Base-by-base conservation (phyloP, 305 asterid species). In the Rubia tinctorum region DNA sequence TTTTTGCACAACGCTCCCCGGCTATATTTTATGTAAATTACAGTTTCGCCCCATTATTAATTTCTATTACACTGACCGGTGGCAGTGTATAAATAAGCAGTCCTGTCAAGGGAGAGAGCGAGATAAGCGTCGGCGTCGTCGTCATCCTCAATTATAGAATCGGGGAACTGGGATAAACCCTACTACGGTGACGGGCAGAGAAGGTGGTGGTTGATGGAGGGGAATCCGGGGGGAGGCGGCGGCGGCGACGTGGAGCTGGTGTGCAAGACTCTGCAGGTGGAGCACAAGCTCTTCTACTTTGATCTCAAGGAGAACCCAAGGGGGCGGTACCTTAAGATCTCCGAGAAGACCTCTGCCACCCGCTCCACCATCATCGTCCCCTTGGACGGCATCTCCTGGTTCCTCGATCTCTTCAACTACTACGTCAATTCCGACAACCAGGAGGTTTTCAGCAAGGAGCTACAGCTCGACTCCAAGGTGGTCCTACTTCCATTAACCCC, bases 241-340 rank as follows among this genome's bases (percentile, higher is more conserved):
- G 93, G 90, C 8, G 96, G 94, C 72, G 98, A 93, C 73, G 95
- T 86, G 66, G 98, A 93, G 81, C 80, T 93, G 82, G 78, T 91
- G 39, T 87, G 97, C 85, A 94, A 91, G 81, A 94, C 97, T 3
- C 80, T 94, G 78, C 98, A 94, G 85, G 97, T 91, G 62, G 98
- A 91, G 80, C 97, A 94, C 90, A 94, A 94, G 85, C 88, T 93
- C 14, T 93, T 91, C 87, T 93, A 93, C 85, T 93, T 93, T 81
- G 96, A 93, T 82, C 90, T 91, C 71, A 93, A 93, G 89, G 98
- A 93, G 88, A 93, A 93, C 87, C 96, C 98, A 23, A 86, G 97
- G 5, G 97, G 97, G 30, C 86, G 97, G 7, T 94, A 94, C 80
- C 91, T 94, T 10, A 94, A 94, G 88, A 94, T 94, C 83, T 94